A percentile compares a stretch with the other conserved stretches of the same genome.
Conservation (phyloP, 2,329 filamentous ascomycete genomes). For the Diaporthe citriasiana region DNA sequence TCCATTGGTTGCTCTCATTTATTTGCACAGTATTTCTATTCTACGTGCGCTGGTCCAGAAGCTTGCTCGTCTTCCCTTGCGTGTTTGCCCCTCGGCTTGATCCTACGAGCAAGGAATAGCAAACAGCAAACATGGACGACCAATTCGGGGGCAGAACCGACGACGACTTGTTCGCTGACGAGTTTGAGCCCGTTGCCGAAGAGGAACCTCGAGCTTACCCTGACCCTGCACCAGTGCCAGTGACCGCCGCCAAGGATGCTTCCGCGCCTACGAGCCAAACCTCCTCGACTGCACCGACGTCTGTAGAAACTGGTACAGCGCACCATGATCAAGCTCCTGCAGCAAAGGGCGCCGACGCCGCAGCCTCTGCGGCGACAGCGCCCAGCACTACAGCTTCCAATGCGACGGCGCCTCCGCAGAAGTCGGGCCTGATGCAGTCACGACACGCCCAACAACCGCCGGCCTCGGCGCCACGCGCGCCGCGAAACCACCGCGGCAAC, state of each 20-base stretch:
- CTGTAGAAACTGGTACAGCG: constrained; percentile 3
- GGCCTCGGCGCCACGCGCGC: constrained; percentile 40
- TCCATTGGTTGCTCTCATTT: neutral
- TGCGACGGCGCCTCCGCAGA: constrained; percentile 13
- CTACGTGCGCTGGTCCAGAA: neutral
- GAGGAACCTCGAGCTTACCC: constrained; percentile 41
- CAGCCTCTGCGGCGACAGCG: constrained; percentile 35
- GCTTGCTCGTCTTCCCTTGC: neutral
- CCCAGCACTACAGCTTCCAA: constrained; percentile 31
- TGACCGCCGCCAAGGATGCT: constrained; percentile 15
- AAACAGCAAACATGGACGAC: constrained; percentile 65
- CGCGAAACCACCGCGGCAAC: constrained; percentile 41
- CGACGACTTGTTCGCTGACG: constrained; percentile 74
- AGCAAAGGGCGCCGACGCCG: constrained; percentile 37
- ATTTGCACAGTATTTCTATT: neutral
- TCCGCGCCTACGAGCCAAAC: constrained; percentile 24
- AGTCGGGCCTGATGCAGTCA: constrained; percentile 42
- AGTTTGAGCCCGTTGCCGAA: constrained; percentile 68
- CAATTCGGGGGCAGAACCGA: constrained; percentile 73
- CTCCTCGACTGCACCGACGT: constrained; percentile 15
- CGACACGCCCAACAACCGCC: constrained; percentile 42
- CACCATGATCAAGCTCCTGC: constrained; percentile 21
- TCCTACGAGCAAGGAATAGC: constrained; percentile 23
- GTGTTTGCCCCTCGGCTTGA: constrained; percentile 15
- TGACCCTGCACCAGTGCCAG: constrained; percentile 41